phyloP scores from a whole-genome alignment of 495 filamentous ascomycete species.

The Trichoderma parareesei region DNA sequence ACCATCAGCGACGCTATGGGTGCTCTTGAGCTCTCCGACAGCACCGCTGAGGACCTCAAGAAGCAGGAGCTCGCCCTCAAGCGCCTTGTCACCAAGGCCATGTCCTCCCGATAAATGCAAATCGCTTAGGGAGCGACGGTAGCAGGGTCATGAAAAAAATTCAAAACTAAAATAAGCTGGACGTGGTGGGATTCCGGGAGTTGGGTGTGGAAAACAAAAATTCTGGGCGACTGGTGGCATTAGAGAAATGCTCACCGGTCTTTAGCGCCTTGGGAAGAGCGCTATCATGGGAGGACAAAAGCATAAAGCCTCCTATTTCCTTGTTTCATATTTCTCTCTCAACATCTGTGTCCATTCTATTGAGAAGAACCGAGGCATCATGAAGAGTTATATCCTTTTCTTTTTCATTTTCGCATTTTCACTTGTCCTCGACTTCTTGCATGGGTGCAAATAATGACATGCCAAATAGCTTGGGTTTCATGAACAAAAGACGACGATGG shows the following conservation, averaged over 20 bases:
- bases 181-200: neutral
- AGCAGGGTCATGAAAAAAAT: neutral
- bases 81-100: constrained; percentile 95
- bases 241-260: neutral
- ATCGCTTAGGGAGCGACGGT: neutral
- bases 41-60: constrained; percentile 88
- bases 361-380: constrained; percentile 14
- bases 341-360: constrained; percentile 5
- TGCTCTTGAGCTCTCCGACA: constrained; percentile 51
- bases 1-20: constrained; percentile 50
- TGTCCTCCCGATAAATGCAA: constrained; percentile 64
- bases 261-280: constrained; percentile 8
- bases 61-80: constrained; percentile 99
- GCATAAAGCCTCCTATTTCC: constrained; percentile 1
- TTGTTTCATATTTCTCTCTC: constrained; percentile 7
- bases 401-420: constrained; percentile 21
- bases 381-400: constrained; percentile 15
- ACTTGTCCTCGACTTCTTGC: constrained; percentile 23
- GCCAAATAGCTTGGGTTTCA: constrained; percentile 6
- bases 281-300: neutral
- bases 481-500: constrained; percentile 23
- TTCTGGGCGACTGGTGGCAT: constrained; percentile 1
- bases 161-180: neutral
- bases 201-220: constrained; percentile 11
- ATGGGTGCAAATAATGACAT: constrained; percentile 14